Evolutionary conservation across 2,329 filamentous ascomycete species (phyloP), one percentile per base, ranked within the genome.

Genomic region (Fusarium sp.): DNA sequence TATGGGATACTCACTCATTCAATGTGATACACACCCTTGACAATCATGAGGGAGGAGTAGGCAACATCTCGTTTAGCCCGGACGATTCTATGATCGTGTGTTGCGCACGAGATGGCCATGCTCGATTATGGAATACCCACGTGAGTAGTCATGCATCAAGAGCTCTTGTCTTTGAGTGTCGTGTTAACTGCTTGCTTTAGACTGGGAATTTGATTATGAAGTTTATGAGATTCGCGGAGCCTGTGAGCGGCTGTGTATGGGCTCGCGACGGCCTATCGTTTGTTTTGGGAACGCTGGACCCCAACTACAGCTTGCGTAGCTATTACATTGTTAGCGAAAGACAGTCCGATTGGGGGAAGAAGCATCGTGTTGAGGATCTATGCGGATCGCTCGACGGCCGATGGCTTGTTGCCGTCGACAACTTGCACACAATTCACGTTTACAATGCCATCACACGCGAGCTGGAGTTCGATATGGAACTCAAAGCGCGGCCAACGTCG

Each of bases 231-330:
- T 93, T 95, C 68, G 83, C 84, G n/a, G 89, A 97, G 69, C 91
- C 93, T 0, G 91, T 96, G 33, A 96, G 91, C 41, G 88, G 90
- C 53, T 96, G 93, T 56, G 90, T 91, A n/a, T 99, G 95, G 94
- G 84, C 90, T 6, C 84, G 88, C 1, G 90, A 96, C 70, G 89
- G 89, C 37, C 79, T 86, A 60, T 87, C 86, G 0, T 93, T 98
- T 67, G 84, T 97, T 37, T 88, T 93, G 2, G 92, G 90, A 4
- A 89, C 90, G 9, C 84, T 96, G 29, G 90, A 93, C 66, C 84
- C 83, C 53, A 79, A 79, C 9, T 81, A 82, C 21, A 85, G 90
- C 36, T 77, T 97, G 14, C 87, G 87, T 48, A 86, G 19, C 91
- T 47, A 95, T 90, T 86, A 86, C 65, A 75, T 89, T 6, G 77